Conservation (phyloP, 768 basidiomycete genomes). For the Gloeopeniophorella convolvens region DNA sequence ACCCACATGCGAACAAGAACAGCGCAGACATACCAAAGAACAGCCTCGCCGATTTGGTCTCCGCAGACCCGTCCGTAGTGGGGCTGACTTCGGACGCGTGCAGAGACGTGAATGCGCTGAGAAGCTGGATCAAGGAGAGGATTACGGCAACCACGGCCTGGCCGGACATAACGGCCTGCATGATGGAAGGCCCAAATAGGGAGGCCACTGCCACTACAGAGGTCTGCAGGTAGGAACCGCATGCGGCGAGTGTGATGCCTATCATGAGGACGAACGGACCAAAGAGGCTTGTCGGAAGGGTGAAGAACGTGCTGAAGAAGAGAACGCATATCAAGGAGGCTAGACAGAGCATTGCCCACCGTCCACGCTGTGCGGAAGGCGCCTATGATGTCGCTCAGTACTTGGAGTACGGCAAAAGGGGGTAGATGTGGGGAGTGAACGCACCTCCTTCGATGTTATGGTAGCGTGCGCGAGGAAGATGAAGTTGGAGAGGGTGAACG, state of each 20-base stretch:
- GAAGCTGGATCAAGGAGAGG: slow-evolving; percentile 69
- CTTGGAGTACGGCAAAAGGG: background rate
- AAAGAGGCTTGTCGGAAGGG: slow-evolving; percentile 47
- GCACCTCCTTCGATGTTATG: slow-evolving; percentile 56
- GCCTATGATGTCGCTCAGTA: slow-evolving; percentile 34
- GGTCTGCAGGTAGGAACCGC: slow-evolving; percentile 71
- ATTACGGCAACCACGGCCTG: slow-evolving; percentile 82
- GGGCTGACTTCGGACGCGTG: slow-evolving; percentile 24
- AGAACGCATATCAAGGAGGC: slow-evolving; percentile 51
- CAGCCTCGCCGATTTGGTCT: slow-evolving; percentile 60
- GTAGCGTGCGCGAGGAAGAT: slow-evolving; percentile 71
- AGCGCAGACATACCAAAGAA: slow-evolving; percentile 69
- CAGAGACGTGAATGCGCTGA: slow-evolving; percentile 55
- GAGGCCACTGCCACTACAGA: slow-evolving; percentile 77
- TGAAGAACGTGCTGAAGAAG: slow-evolving; percentile 59
- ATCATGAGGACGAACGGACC: slow-evolving; percentile 60
- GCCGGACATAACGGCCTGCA: slow-evolving; percentile 75
- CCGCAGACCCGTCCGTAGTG: slow-evolving; percentile 39
- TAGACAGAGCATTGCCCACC: slow-evolving; percentile 44
- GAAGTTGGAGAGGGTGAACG: slow-evolving; percentile 58
- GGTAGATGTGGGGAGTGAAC: slow-evolving; percentile 21
- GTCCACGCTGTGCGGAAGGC: slow-evolving; percentile 52
- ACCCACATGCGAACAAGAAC: slow-evolving; percentile 52
- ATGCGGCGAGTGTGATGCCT: slow-evolving; percentile 49
- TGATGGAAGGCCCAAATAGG: slow-evolving; percentile 63